These are phyloP conservation scores for Picea sitchensis DNA, from an alignment of 75 land plant genomes.

Conservation along the genomic window DNA sequence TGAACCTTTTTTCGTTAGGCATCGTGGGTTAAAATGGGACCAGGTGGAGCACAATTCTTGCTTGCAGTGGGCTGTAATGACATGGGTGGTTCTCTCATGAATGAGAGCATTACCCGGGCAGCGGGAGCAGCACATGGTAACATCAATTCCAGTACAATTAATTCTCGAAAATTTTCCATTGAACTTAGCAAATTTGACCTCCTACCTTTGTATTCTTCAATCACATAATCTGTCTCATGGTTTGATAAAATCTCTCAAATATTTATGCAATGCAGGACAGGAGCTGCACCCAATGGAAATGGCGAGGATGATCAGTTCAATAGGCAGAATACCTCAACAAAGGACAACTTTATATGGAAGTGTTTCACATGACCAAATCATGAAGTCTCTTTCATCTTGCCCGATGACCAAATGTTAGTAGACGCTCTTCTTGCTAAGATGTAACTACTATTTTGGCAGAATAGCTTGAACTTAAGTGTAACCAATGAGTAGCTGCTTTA, in stretches of 20 bases:
- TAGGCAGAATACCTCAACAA: conserved; percentile 29
- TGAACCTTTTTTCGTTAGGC: conserved; percentile 23
- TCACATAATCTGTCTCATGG: not conserved
- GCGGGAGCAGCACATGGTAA: conserved; percentile 45
- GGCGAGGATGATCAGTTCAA: conserved; percentile 25
- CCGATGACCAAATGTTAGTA: not conserved
- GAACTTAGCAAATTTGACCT: not conserved
- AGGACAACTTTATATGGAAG: conserved; percentile 35
- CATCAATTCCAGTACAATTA: not conserved
- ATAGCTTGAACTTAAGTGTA: too few relatives aligned
- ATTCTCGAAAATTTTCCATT: not conserved
- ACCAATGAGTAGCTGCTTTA: too few relatives aligned
- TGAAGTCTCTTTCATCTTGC: conserved; percentile 8
- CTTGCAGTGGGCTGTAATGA: conserved; percentile 43
- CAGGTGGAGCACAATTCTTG: conserved; percentile 38
- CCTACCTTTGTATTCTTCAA: not conserved
- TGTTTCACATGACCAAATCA: conserved; percentile 20
- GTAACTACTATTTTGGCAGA: too few relatives aligned
- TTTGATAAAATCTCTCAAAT: not conserved
- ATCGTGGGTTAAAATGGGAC: conserved; percentile 54
- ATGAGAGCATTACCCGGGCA: conserved; percentile 49
- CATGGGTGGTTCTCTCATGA: conserved; percentile 50
- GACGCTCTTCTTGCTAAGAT: not conserved
- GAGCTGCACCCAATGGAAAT: conserved; percentile 31
- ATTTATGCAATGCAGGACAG: conserved; percentile 20